Base-by-base conservation (phyloP, 495 filamentous ascomycete genomes). In the Lophium mytilinum region DNA sequence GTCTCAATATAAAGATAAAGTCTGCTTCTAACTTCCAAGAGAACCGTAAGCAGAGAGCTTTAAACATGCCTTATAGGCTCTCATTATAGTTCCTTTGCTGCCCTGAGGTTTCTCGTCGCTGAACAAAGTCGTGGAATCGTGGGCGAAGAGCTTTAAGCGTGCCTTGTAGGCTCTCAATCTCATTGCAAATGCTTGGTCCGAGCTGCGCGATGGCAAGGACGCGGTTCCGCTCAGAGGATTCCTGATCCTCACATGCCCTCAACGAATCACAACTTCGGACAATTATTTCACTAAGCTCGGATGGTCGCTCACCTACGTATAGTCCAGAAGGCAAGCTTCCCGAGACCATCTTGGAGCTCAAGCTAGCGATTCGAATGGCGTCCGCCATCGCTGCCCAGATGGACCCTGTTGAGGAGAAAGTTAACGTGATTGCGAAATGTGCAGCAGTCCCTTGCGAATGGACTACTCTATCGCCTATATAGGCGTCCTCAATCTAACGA, bases 101-200 rank as follows among this genome's bases (percentile, higher is more conserved):
- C n/a, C n/a, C n/a, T n/a, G n/a, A n/a, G n/a, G n/a, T n/a, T n/a
- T n/a, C n/a, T n/a, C n/a, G n/a, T n/a, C n/a, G n/a, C n/a, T n/a
- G n/a, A n/a, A n/a, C n/a, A n/a, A n/a, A n/a, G n/a, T n/a, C n/a
- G n/a, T n/a, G n/a, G 19, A 49, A 9, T 59, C 79, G 46, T 81
- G 78, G 78, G 53, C 69, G 41, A 45, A 63, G 2, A 76, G 80
- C 41, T 66, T 64, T 9, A 72, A 71, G 60, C 75, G 79, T 49
- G 62, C 68, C 7, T 72, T 76, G 51, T 80, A 78, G 78, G 63
- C 63, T 34, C 65, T 80, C 33, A n/a, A n/a, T n/a, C n/a, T n/a
- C n/a, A 50, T 79, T 33, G 76, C 76, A 9, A 72, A 72, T 60
- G 70, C 75, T 12, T 80, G 75, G 62, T 76, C 77, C 37, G 58